Percentiles rank a stretch among this genome's conserved stretches.
Evolutionary conservation across 495 filamentous ascomycete species (phyloP).

Genomic region (Penicillium subrubescens): DNA sequence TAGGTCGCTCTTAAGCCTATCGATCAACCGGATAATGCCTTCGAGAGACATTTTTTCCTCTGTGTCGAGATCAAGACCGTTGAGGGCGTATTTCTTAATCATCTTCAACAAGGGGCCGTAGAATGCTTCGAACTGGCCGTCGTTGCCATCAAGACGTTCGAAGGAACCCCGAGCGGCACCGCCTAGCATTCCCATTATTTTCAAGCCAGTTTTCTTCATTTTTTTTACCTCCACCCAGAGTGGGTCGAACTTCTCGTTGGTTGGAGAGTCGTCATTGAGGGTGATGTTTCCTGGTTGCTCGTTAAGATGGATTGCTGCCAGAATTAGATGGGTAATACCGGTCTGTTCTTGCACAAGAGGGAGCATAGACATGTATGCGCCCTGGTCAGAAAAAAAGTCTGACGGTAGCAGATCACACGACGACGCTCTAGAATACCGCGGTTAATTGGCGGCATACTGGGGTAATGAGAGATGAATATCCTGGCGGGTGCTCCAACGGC

Average conservation of each 20-base stretch:
- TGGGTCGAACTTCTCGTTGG: neutral
- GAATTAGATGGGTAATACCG: neutral
- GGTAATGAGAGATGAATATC: too few relatives aligned
- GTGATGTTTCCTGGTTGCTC: neutral
- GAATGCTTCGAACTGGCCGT: constrained; percentile 62
- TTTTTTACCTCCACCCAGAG: neutral
- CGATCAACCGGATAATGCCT: constrained; percentile 69
- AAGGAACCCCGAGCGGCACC: constrained; percentile 75
- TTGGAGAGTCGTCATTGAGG: neutral
- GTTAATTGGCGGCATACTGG: too few relatives aligned
- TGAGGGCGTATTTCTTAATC: constrained; percentile 56
- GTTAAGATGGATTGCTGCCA: neutral
- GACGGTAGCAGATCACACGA: too few relatives aligned
- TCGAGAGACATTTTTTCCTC: constrained; percentile 72
- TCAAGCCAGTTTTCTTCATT: constrained; percentile 58
- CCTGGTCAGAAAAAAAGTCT: neutral
- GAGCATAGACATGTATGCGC: neutral
- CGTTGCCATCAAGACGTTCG: constrained; percentile 57
- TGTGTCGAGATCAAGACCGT: constrained; percentile 81
- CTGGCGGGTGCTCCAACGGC: too few relatives aligned
- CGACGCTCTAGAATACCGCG: too few relatives aligned
- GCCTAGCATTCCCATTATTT: constrained; percentile 79
- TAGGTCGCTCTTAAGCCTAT: constrained; percentile 70
- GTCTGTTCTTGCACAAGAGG: neutral
- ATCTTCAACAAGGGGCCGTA: constrained; percentile 66